Base-by-base conservation (phyloP, 2,329 filamentous ascomycete species). In the Trichoderma sp. region DNA sequence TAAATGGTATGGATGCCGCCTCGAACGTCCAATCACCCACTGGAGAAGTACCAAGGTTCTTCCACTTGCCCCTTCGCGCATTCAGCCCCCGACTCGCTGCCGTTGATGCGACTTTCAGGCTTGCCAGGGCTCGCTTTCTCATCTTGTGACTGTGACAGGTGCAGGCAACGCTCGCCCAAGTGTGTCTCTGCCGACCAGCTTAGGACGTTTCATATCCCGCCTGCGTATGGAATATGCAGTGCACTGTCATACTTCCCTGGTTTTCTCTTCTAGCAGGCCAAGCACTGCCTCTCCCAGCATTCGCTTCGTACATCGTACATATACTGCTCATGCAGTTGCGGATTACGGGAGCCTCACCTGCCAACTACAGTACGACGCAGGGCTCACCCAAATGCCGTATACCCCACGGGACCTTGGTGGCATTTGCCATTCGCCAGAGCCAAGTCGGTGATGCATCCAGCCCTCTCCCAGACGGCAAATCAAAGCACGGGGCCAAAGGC, bases 151-250 rank as follows among this genome's bases (percentile, higher is more conserved):
- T 56, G 52, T 64, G 19, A 56, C 37, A 32, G 39, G 19, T 45
- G 50, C 61, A 56, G n/a, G 50, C 39, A n/a, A 45, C 27, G 61
- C 37, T n/a, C n/a, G 48, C 61, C 32, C 19, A 63, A 29, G 15
- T 19, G 15, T 19, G 39, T 39, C 57, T 59, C 27, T 35, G 42
- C 32, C 32, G 22, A 29, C 50, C 19, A 2, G 13, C 35, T 64
- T 64, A 64, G 61, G 61, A 56, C 52, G 61, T 64, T 64, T 64
- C 61, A 64, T 48, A 19, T 64, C 19, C 50, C 48, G 25, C n/a
- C 34, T 7, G 34, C 39, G 37, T 45, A 12, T 17, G 19, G 27
- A 34, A 34, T 19, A 56, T 57, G 50, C 61, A 35, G 50, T 42
- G 60, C 60, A 54, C 60, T 54, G 35, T 54, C 60, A 42, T 4